Percentiles rank a stretch among this genome's conserved stretches.
These are phyloP conservation scores for Backusella psychrophila DNA, from an alignment of 192 early-diverging fungal genomes.

Conservation along the genomic window DNA sequence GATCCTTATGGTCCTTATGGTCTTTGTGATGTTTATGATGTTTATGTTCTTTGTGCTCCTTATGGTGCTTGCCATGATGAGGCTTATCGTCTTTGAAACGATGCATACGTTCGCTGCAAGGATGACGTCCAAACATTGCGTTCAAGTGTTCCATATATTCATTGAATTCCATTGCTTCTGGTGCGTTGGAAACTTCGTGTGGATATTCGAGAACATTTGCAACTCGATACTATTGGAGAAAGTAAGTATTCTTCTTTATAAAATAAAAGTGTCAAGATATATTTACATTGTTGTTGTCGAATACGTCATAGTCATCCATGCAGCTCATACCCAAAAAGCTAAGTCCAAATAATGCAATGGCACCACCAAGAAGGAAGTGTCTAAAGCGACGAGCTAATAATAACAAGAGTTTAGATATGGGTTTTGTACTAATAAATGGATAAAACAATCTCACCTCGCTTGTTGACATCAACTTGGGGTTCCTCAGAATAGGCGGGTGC, in stretches of 20 bases:
- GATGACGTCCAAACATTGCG: background rate
- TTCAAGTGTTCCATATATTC: background rate
- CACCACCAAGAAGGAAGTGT: conserved; percentile 10
- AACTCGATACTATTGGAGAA: background rate
- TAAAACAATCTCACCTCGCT: background rate
- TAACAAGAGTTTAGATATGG: background rate
- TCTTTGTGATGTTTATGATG: background rate
- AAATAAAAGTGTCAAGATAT: too few species aligned
- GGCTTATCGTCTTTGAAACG: background rate
- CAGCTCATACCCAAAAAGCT: background rate
- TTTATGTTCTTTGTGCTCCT: background rate
- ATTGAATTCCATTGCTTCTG: background rate
- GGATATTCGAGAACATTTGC: background rate
- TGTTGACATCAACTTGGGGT: background rate
- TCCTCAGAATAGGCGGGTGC: background rate
- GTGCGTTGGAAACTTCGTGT: background rate
- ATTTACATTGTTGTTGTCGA: background rate
- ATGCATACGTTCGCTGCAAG: background rate
- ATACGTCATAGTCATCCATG: background rate
- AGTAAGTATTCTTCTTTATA: too few species aligned
- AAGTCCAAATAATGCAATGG: background rate
- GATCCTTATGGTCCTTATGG: background rate
- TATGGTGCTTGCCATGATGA: background rate
- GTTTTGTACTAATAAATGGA: background rate
- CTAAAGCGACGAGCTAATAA: background rate